Evolutionary conservation across 176 grass and related monocot genomes (phyloP).

Genomic region (Pontederia crassipes): DNA sequence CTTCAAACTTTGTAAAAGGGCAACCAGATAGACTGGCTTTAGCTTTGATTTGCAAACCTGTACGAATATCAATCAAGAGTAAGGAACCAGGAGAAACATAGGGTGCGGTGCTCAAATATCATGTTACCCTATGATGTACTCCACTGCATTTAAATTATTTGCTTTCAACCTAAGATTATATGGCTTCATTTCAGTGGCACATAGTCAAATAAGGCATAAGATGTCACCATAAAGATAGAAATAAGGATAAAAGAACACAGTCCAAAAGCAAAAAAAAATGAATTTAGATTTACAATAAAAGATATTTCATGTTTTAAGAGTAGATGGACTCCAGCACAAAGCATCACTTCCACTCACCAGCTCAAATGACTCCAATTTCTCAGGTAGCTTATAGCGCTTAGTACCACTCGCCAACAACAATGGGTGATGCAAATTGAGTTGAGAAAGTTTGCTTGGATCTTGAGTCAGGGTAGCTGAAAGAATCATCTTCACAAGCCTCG

Average conservation of each 20-base stretch:
- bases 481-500: constrained; percentile 74
- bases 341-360: constrained; percentile 37
- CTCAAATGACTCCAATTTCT: constrained; percentile 63
- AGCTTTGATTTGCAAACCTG: constrained; percentile 89
- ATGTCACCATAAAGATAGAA: too few relatives aligned
- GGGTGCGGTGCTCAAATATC: too few relatives aligned
- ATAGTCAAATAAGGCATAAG: too few relatives aligned
- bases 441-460: constrained; percentile 97
- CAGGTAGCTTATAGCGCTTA: constrained; percentile 74
- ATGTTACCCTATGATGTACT: too few relatives aligned
- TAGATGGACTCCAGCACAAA: too few relatives aligned
- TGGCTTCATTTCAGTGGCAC: too few relatives aligned
- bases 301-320: too few relatives aligned
- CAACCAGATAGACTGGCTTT: constrained; percentile 68
- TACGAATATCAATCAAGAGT: constrained; percentile 14
- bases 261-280: too few relatives aligned
- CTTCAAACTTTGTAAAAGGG: constrained; percentile 59
- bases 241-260: too few relatives aligned
- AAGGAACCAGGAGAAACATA: background rate
- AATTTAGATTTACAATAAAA: too few relatives aligned
- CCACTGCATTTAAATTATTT: too few relatives aligned
- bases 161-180: too few relatives aligned
- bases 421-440: constrained; percentile 81
- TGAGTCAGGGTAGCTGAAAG: constrained; percentile 90
- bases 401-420: constrained; percentile 82